Base-by-base conservation (phyloP, 2,329 filamentous ascomycete genomes). In the Xylariaceae sp. region DNA sequence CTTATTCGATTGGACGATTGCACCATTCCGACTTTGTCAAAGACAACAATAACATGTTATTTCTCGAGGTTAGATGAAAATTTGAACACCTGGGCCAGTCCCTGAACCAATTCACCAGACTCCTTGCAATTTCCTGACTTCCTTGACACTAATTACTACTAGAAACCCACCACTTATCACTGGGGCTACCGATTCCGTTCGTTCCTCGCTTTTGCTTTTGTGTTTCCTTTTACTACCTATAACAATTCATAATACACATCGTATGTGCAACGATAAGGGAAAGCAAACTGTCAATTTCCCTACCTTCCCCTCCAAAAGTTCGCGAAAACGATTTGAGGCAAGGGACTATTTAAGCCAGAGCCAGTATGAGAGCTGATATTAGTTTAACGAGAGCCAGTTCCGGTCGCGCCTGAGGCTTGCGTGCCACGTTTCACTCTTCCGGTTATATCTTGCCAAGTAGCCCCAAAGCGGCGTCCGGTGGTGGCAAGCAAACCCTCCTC, bases 401-500 rank as follows among this genome's bases (percentile, higher is more conserved):
- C 57, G 49, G 56, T 52, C 9, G 42, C 29, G 4, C 42, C 22
- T 7, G 54, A 59, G 19, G 42, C 54, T 15, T 57, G 44, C 19
- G 55, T 57, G 34, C 40, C 36, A n/a, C 37, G 53, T 40, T 62
- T 63, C 2, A 60, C 12, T 22, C 59, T 56, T 1, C 87, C 87
- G 1, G 87, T 89, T 47, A 95, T 86, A 68, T 95, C 90, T 68
- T 92, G 83, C 91, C 91, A 96, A 1, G 88, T 91, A 5, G 89
- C 89, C 41, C 88, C 87, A 62, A 95, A 91, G 30, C 90, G 80
- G 53, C 90, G 76, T 5, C 90, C 85, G 0, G 91, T 95, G 63
- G 84, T 90, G 0, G 90, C 89, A 44, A 99, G 75, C 46, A 99
- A 75, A 10, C 92, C 89, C 73, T 99, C 94, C 67, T 99, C 94